Evolutionary conservation across 1,284 basidiomycete species (phyloP).

Genomic region (Taiwanofungus camphoratus): DNA sequence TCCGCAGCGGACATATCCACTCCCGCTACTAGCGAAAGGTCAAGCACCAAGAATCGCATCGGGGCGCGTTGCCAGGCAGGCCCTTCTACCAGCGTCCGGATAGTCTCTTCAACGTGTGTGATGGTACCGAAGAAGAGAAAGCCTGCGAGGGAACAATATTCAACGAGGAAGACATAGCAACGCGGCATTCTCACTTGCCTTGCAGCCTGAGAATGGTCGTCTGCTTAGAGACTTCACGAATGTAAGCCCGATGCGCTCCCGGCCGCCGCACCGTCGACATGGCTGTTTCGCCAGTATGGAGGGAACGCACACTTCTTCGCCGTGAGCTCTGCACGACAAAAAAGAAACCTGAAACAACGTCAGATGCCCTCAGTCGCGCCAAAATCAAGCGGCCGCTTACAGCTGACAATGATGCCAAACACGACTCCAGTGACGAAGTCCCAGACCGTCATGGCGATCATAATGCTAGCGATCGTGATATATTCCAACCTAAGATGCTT

Average conservation of each 20-base stretch:
- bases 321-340: conserved; percentile 94
- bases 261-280: conserved; percentile 93
- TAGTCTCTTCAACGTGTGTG: conserved; percentile 78
- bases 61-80: conserved; percentile 76
- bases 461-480: conserved; percentile 74
- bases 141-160: conserved; percentile 32
- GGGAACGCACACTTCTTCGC: conserved; percentile 73
- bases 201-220: conserved; percentile 89
- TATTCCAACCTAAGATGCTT: conserved; percentile 52
- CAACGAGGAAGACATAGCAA: neutral
- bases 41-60: conserved; percentile 86
- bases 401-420: conserved; percentile 89
- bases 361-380: too few species aligned
- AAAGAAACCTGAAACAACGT: conserved; percentile 63
- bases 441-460: conserved; percentile 89
- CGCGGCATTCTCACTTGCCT: conserved; percentile 37
- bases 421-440: conserved; percentile 94
- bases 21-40: conserved; percentile 81
- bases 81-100: conserved; percentile 69
- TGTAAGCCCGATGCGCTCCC: conserved; percentile 81
- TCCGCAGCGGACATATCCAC: conserved; percentile 96
- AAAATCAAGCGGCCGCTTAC: conserved; percentile 35
- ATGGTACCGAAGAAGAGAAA: conserved; percentile 98
- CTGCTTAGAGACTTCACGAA: conserved; percentile 88
- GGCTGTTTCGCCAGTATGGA: conserved; percentile 75